Evolutionary conservation across 768 basidiomycete genomes (phyloP).

Genomic region (Suillus sp.): DNA sequence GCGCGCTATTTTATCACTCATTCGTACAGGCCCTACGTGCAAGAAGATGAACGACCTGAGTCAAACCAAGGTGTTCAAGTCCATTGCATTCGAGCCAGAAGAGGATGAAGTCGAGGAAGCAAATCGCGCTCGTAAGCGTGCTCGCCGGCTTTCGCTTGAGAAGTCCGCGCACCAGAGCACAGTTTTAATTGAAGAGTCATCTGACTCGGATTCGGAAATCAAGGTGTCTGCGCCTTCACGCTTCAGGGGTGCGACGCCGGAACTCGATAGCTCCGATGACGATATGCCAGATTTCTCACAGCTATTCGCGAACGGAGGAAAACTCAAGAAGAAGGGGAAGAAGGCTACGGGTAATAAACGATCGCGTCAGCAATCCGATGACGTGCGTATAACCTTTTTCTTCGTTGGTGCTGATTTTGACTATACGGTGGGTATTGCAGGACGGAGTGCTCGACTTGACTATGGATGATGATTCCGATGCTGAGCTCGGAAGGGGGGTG

Average conservation of each 20-base stretch:
- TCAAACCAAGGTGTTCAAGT: conserved; percentile 55
- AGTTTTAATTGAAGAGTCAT: conserved; percentile 8
- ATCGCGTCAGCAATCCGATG: neutral
- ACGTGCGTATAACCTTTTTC: neutral
- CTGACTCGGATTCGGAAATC: conserved; percentile 15
- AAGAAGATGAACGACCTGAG: conserved; percentile 62
- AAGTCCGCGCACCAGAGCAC: conserved; percentile 14
- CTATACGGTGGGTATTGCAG: conserved; percentile 2
- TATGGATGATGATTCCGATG: conserved; percentile 36
- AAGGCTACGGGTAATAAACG: conserved; percentile 4
- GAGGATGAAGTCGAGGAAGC: conserved; percentile 54
- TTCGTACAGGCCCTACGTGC: conserved; percentile 60
- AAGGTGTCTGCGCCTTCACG: conserved; percentile 9
- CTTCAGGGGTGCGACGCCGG: conserved; percentile 23
- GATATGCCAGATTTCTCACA: conserved; percentile 52
- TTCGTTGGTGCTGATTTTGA: neutral
- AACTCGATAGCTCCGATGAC: conserved; percentile 49
- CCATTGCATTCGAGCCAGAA: conserved; percentile 69
- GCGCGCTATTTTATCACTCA: conserved; percentile 4
- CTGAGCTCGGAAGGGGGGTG: conserved; percentile 19
- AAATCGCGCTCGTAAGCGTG: conserved; percentile 36
- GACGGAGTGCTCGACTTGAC: conserved; percentile 29
- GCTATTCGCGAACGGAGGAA: conserved; percentile 35
- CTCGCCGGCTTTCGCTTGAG: conserved; percentile 13
- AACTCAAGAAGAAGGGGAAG: conserved; percentile 33